A percentile compares a stretch with the other conserved stretches of the same genome.
These are phyloP conservation scores for Besnoitia besnoiti DNA, from an alignment of 169 alveolate genomes.

Conservation along the genomic window DNA sequence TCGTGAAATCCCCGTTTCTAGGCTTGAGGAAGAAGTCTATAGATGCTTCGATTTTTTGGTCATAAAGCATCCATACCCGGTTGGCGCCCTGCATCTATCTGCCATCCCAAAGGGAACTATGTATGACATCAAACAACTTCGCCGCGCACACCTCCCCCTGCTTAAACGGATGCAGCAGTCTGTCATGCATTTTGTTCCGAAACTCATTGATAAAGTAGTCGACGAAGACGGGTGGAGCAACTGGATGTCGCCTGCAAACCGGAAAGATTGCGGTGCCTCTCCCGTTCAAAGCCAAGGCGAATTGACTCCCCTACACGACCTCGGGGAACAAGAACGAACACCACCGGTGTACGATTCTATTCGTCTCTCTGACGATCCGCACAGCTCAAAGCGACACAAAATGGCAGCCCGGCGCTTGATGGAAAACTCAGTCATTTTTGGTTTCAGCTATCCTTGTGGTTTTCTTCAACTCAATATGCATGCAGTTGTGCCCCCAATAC, in stretches of 20 bases:
- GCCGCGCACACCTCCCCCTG: slow-evolving; percentile 39
- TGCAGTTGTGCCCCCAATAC: slow-evolving; percentile 46
- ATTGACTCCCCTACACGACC: background rate
- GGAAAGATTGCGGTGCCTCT: background rate
- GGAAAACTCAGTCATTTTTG: slow-evolving; percentile 1
- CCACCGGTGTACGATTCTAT: background rate
- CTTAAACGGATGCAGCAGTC: slow-evolving; percentile 28
- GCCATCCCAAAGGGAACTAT: slow-evolving; percentile 46
- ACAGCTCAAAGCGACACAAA: background rate
- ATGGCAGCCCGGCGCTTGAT: background rate
- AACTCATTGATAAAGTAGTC: background rate
- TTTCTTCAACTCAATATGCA: slow-evolving; percentile 53
- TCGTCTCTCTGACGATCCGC: background rate
- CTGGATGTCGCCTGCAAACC: background rate
- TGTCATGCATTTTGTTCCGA: background rate
- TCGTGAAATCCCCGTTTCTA: background rate
- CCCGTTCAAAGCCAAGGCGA: background rate
- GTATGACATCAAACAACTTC: slow-evolving; percentile 54
- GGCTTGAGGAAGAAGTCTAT: slow-evolving; percentile 10
- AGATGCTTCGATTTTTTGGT: slow-evolving; percentile 51
- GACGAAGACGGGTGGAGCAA: background rate
- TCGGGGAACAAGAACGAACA: background rate
- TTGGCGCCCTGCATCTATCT: slow-evolving; percentile 18
- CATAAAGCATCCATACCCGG: background rate
- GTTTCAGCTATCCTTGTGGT: slow-evolving; percentile 56